phyloP scores from a whole-genome alignment of 208 protist genomes.

The Trypanosoma boissoni region DNA sequence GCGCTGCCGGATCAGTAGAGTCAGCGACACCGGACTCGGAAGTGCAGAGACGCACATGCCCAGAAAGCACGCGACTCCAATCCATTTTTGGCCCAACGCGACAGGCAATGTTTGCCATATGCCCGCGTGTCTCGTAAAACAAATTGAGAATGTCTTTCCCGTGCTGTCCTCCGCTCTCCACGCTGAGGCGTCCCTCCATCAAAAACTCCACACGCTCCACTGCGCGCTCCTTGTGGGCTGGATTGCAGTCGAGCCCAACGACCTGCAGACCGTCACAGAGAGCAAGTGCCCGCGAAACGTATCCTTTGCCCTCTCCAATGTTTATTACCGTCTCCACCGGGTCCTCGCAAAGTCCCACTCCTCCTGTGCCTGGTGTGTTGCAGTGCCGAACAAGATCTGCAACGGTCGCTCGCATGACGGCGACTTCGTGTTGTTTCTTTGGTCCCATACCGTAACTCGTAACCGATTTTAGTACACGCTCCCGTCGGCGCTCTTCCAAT shows the following conservation, averaged over 20 bases:
- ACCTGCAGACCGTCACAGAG: constrained; percentile 79
- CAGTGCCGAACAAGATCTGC: constrained; percentile 57
- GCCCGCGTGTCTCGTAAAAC: constrained; percentile 68
- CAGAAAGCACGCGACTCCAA: constrained; percentile 49
- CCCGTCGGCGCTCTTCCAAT: constrained; percentile 7
- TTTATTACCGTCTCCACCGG: constrained; percentile 72
- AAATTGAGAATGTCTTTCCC: constrained; percentile 55
- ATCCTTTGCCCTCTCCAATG: constrained; percentile 91
- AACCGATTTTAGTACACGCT: constrained; percentile 51
- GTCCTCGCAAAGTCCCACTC: too few species aligned
- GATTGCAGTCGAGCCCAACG: constrained; percentile 89
- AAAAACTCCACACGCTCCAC: constrained; percentile 58
- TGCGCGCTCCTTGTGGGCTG: constrained; percentile 70
- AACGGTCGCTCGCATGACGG: constrained; percentile 67
- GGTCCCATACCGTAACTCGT: constrained; percentile 68
- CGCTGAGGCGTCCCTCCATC: constrained; percentile 40
- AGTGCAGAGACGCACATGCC: constrained; percentile 39
- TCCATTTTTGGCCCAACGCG: constrained; percentile 41
- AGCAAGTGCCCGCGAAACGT: constrained; percentile 76
- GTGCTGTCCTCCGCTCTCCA: constrained; percentile 8
- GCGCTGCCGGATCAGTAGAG: too few species aligned
- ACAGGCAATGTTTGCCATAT: constrained; percentile 67
- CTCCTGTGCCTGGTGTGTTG: background rate
- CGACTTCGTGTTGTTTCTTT: constrained; percentile 90
- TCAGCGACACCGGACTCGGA: too few species aligned